Evolutionary conservation across 176 grass and related monocot species (phyloP).

Genomic region (Oryza glaberrima): DNA sequence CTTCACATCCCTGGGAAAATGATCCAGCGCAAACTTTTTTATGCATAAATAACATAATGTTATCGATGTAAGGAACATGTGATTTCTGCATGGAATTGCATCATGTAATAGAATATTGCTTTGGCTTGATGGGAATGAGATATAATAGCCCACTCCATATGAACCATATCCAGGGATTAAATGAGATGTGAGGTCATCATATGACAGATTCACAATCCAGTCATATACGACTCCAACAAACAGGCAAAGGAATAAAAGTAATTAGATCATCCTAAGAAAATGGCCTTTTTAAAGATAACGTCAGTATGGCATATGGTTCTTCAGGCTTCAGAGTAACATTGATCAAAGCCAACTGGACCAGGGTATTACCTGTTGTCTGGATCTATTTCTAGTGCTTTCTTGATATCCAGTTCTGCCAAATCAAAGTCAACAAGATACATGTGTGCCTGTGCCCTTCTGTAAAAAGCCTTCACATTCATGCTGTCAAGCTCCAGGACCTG

Average conservation of each 20-base stretch:
- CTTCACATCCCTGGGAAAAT: conserved; percentile 59
- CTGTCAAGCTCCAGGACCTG: conserved; percentile 79
- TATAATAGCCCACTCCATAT: background rate
- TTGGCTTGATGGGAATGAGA: background rate
- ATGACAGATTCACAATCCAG: background rate
- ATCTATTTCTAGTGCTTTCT: conserved; percentile 84
- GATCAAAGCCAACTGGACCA: background rate
- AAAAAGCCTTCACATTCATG: conserved; percentile 85
- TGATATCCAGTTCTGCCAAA: conserved; percentile 81
- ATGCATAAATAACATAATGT: background rate
- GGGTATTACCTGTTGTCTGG: conserved; percentile 73
- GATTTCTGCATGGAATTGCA: background rate
- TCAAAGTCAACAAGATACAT: conserved; percentile 74
- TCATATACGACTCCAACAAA: background rate
- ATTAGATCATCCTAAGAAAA: background rate
- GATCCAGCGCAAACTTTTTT: background rate
- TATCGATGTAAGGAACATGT: background rate
- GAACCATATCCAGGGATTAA: no score
- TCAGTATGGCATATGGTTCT: background rate
- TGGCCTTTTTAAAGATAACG: background rate
- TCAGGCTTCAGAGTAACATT: background rate
- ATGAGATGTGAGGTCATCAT: background rate
- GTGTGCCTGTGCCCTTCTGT: conserved; percentile 77
- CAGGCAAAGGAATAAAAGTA: background rate
- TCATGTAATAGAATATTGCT: background rate